Base-by-base conservation (phyloP, 306 rosid species). In the Dalbergia oliveri region DNA sequence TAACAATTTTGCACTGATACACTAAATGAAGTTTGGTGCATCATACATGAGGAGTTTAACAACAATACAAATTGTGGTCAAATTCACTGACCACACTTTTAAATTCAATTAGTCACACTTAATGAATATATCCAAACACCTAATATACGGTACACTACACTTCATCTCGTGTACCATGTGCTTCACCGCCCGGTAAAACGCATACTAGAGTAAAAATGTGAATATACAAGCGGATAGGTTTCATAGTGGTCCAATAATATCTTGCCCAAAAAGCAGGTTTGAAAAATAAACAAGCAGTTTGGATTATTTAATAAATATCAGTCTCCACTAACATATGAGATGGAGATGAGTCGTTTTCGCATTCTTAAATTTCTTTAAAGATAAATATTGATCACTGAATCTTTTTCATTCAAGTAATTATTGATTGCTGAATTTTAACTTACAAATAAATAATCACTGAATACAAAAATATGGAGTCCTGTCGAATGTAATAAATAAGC, bases 281-380 rank as follows among this genome's bases (percentile, higher is more conserved):
- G 67, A 76, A 80, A 39, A 58, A 57, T 51, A 66, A 26, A 66
- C 59, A 31, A 44, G 47, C 12, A 64, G 18, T 86, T 75, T 50
- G 76, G 39, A 70, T 79, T 69, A 19, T 26, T 58, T 65, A 1
- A 33, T 53, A 57, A 75, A 76, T 15, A 63, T 75, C 61, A 62
- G 8, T 69, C 75, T 75, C 81, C 84, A 79, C 73, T 75, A 43
- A 62, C 5, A 50, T 31, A 63, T 70, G 80, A 69, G 72, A 50
- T 18, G 26, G 34, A 39, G 41, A 8, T 34, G n/a, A 49, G 67
- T 82, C 79, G 5, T 64, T 57, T 79, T 86, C 79, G 37, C 70
- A 61, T 60, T 73, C 33, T 66, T 72, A 13, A 61, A 18, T 65
- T 62, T 31, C 9, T 18, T 47, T 37, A 54, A 13, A 34, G 26